Evolutionary conservation across 2,329 filamentous ascomycete species (phyloP), one percentile per base, ranked within the genome.

Genomic region (Epichloe sylvatica): DNA sequence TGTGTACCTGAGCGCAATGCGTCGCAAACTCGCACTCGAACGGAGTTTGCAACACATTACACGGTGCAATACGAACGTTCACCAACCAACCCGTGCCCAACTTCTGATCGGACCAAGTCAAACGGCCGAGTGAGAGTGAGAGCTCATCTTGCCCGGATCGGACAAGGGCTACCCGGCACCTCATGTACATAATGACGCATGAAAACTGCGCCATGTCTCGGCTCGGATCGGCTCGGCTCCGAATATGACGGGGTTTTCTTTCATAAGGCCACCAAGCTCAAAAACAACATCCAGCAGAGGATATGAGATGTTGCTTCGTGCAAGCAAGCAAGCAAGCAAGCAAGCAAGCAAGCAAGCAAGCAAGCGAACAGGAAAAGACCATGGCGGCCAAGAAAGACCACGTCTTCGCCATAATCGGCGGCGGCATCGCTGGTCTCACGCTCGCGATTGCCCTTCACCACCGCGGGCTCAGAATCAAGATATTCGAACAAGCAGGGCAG

Each of bases 371-470:
- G 4, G 13, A 12, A 8, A 12, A 37, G 5, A 49, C 8, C 11
- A 49, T 49, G 47, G n/a, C 33, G 30, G 34, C 15, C 47, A 49
- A 34, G 19, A 49, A 19, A 36, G 15, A 49, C 5, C 17, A 38
- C 3, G 40, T 43, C 3, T 37, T 49, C 40, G 74, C 71, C 47
- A 70, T 77, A 19, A 59, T 77, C 13, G 79, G 68, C 54, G 76
- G 64, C 49, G 78, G 67, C 56, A 77, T 70, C 51, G 75, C 70
- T 3, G 75, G 74, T 7, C 57, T 76, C 9, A 67, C 69, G 15
- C 64, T 77, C 0, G 71, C 72, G 0, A 62, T 75, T 0, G 73
- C 66, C 13, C 66, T 77, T 0, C 62, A 70, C 39, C 63, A 63
- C 2, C 70, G 72, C 36, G 59, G 60, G 2, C 57, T 76, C 15